phyloP scores from a whole-genome alignment of 768 basidiomycete genomes.

The Pleurotus djamor region DNA sequence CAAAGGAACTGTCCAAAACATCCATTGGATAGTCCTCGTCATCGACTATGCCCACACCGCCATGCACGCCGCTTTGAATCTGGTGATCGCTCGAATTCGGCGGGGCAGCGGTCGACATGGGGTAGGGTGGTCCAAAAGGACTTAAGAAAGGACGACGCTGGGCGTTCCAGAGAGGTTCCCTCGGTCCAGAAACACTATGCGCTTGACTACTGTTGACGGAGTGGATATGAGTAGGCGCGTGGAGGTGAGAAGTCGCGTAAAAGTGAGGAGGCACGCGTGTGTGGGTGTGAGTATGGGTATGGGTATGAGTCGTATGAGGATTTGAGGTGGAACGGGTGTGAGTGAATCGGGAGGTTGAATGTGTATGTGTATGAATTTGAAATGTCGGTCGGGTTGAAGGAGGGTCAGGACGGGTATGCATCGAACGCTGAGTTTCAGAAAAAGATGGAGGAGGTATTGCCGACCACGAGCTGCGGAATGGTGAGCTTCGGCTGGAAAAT shows the following conservation, averaged over 20 bases:
- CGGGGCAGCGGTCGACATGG: too few species aligned
- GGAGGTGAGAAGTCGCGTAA: too few species aligned
- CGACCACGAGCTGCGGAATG: too few species aligned
- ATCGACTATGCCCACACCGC: not conserved
- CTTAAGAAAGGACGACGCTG: not conserved
- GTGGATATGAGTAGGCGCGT: not conserved
- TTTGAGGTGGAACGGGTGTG: not conserved
- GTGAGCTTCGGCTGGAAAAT: too few species aligned
- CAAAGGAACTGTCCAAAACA: too few species aligned
- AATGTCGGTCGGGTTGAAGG: not conserved
- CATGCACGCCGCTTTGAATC: not conserved
- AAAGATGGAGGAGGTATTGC: too few species aligned
- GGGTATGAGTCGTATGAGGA: not conserved
- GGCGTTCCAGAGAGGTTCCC: not conserved
- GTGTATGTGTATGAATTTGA: not conserved
- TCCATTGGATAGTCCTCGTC: too few species aligned
- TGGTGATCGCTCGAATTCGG: too few species aligned
- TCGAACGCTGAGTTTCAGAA: too few species aligned
- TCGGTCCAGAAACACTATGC: not conserved
- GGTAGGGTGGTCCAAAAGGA: not conserved
- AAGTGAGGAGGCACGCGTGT: not conserved
- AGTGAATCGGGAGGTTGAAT: not conserved
- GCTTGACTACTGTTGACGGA: not conserved
- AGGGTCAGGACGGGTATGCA: too few species aligned
- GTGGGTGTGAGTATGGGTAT: not conserved